Percentiles rank a stretch among this genome's conserved stretches.
phyloP scores from a whole-genome alignment of 2,329 filamentous ascomycete genomes.

The Chlorencoelia australis region DNA sequence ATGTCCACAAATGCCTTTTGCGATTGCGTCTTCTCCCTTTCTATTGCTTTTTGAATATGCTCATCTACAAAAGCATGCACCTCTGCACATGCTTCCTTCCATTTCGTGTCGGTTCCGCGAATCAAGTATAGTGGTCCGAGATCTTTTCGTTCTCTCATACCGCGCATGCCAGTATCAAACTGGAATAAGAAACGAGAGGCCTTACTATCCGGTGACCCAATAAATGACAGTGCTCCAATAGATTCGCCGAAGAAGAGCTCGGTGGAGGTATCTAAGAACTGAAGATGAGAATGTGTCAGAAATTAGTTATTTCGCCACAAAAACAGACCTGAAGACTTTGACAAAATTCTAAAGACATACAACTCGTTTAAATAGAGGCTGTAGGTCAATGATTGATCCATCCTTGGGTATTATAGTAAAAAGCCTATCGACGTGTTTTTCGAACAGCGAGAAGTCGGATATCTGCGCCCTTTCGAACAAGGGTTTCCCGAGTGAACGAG shows the following conservation, averaged over 20 bases:
- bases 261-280: slow-evolving; percentile 3
- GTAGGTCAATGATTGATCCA: slow-evolving; percentile 4
- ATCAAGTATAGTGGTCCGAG: slow-evolving; percentile 4
- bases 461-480: slow-evolving; percentile 1
- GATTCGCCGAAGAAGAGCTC: slow-evolving; percentile 2
- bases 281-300: no score
- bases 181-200: no score
- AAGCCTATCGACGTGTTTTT: background rate
- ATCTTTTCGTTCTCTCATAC: slow-evolving; percentile 3
- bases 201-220: no score
- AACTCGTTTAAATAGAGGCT: slow-evolving; percentile 2
- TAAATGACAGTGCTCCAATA: slow-evolving; percentile 1
- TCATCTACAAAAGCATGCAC: slow-evolving; percentile 4
- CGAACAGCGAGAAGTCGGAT: slow-evolving; percentile 2
- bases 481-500: slow-evolving; percentile 2
- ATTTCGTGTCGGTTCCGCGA: background rate
- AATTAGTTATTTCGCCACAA: no score
- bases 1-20: no score
- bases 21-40: no score
- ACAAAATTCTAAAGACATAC: no score
- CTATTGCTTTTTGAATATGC: slow-evolving; percentile 4
- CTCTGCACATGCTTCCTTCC: slow-evolving; percentile 3
- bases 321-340: no score
- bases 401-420: slow-evolving; percentile 2
- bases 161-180: slow-evolving; percentile 6